These are phyloP conservation scores for Tylopilus intermedius DNA, from an alignment of 768 basidiomycete species.

Conservation along the genomic window DNA sequence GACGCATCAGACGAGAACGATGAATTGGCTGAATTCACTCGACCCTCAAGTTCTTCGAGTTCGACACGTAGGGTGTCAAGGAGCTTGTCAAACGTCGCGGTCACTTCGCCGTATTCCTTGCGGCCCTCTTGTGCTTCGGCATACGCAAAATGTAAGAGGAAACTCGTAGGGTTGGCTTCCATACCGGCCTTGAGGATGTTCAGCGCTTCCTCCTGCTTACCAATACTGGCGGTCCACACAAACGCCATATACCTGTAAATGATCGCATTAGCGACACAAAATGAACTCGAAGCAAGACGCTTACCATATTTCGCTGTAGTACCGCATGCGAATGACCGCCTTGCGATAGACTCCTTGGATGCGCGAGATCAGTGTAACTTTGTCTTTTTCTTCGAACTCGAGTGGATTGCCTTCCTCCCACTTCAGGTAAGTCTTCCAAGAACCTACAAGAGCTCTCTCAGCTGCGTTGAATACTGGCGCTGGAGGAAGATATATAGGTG, in stretches of 20 bases:
- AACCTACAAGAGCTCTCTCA: slow-evolving; percentile 71
- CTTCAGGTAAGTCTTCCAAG: slow-evolving; percentile 89
- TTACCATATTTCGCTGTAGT: slow-evolving; percentile 92
- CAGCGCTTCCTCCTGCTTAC: slow-evolving; percentile 77
- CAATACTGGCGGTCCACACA: slow-evolving; percentile 69
- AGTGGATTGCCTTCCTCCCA: slow-evolving; percentile 96
- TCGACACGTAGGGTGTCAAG: slow-evolving; percentile 58
- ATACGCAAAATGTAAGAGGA: slow-evolving; percentile 86
- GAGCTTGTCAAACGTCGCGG: slow-evolving; percentile 68
- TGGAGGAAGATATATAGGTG: slow-evolving; percentile 56
- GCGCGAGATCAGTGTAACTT: slow-evolving; percentile 56
- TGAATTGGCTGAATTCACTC: slow-evolving; percentile 35
- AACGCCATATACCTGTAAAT: slow-evolving; percentile 82
- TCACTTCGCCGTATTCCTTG: slow-evolving; percentile 64
- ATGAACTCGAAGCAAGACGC: slow-evolving; percentile 9
- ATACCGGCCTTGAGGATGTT: slow-evolving; percentile 79
- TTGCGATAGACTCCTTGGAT: slow-evolving; percentile 83
- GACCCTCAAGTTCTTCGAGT: slow-evolving; percentile 56
- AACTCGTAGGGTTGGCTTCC: slow-evolving; percentile 84
- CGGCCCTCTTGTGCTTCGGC: slow-evolving; percentile 66
- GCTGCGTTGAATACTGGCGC: slow-evolving; percentile 66
- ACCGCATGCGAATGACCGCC: slow-evolving; percentile 87
- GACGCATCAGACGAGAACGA: slow-evolving; percentile 37
- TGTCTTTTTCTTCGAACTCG: slow-evolving; percentile 84
- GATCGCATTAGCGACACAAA: slow-evolving; percentile 12